Percentiles rank a stretch among this genome's conserved stretches.
Evolutionary conservation across 495 filamentous ascomycete genomes (phyloP).

Genomic region (Aspergillus cavernicola): DNA sequence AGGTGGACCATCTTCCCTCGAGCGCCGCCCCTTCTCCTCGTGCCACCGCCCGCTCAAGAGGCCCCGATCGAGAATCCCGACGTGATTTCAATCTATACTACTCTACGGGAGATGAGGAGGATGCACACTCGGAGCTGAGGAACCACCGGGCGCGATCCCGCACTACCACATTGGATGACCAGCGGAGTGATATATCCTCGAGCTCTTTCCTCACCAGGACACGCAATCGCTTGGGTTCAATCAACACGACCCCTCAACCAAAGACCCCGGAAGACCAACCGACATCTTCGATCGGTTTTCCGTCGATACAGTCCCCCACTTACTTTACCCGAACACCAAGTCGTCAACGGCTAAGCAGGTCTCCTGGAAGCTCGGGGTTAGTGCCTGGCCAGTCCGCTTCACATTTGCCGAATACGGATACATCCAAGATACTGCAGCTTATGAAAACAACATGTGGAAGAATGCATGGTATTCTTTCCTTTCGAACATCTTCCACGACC

Average conservation of each 20-base stretch:
- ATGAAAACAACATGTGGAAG: slow-evolving; percentile 58
- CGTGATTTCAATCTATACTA: slow-evolving; percentile 27
- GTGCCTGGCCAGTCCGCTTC: slow-evolving; percentile 44
- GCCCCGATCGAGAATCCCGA: slow-evolving; percentile 28
- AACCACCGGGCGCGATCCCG: slow-evolving; percentile 44
- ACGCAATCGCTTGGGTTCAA: slow-evolving; percentile 43
- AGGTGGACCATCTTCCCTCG: slow-evolving; percentile 35
- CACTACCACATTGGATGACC: slow-evolving; percentile 48
- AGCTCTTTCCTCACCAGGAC: slow-evolving; percentile 30
- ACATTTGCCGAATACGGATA: slow-evolving; percentile 44
- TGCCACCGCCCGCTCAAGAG: slow-evolving; percentile 32
- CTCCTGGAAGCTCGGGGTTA: slow-evolving; percentile 32
- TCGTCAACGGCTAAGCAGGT: slow-evolving; percentile 45
- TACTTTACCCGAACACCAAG: slow-evolving; percentile 27
- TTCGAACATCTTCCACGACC: slow-evolving; percentile 51
- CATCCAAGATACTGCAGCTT: slow-evolving; percentile 49
- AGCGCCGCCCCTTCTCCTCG: slow-evolving; percentile 42
- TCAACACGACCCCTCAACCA: slow-evolving; percentile 38
- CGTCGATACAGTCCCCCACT: slow-evolving; percentile 47
- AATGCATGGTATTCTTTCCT: slow-evolving; percentile 54
- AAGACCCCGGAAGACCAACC: slow-evolving; percentile 29
- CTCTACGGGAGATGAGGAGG: slow-evolving; percentile 36
- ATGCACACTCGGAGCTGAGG: slow-evolving; percentile 28
- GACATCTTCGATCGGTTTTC: slow-evolving; percentile 46
- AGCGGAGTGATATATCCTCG: slow-evolving; percentile 39